Evolutionary conservation across 257 asterid genomes (phyloP), one percentile per base, ranked within the genome.

Genomic region (Penstemon newberryi): DNA sequence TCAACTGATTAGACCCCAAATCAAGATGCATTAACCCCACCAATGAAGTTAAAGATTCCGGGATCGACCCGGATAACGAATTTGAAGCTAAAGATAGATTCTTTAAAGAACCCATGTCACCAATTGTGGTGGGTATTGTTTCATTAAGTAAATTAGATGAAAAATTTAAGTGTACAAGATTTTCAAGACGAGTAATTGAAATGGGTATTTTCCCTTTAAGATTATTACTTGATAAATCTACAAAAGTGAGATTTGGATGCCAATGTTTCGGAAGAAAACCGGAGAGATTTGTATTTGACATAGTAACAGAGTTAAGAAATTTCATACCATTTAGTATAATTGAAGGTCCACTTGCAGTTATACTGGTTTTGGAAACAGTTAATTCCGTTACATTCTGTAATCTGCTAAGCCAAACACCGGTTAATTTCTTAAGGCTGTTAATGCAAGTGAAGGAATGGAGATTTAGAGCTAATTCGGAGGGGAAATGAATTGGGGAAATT

Each of bases 1-100:
- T 89, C 52, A 92, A 86, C 80, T 82, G 81, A 69, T 92, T 92
- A 8, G 83, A 86, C 44, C 90, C 79, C 84, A 90, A 91, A 89
- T 94, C 96, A 6, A 94, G 96, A 72, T 80, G 96, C 4, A 70
- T 66, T 37, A 94, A 78, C 70, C 66, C 86, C 2, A 89, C 77
- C 61, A 90, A 61, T 53, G 96, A 86, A 3, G 92, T 77, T 40
- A 94, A 0, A 1, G 92, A 83, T 10, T 87, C 88, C 8, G 97
- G 97, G 9, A 94, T 82, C 4, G 85, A 61, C 4, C 99, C 99
- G 0, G 92, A 77, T 4, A 94, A 46, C 6, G 87, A 69, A 60
- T 94, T 94, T 0, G 89, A 76, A 4, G 96, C 76, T 13, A 94
- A 57, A 11, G 99, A 89, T 0, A 90, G 82, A 56, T 80, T 91